A percentile compares a stretch with the other conserved stretches of the same genome.
phyloP scores from a whole-genome alignment of 2,329 filamentous ascomycete species.

The Pyricularia sp. region DNA sequence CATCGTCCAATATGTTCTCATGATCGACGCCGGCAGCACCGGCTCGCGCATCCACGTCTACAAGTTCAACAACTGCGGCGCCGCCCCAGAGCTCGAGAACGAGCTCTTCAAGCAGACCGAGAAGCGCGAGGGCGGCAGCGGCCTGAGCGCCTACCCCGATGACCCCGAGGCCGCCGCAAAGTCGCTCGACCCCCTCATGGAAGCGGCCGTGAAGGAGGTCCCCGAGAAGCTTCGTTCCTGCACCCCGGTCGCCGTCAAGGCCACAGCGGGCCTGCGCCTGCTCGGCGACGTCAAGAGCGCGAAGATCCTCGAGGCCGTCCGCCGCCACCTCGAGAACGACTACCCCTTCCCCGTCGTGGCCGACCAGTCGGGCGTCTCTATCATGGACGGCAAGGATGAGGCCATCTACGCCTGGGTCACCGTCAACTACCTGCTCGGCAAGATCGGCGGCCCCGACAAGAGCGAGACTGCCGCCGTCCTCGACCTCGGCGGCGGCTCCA shows the following conservation, averaged over 20 bases:
- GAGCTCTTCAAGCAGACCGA: constrained; percentile 92
- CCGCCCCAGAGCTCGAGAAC: constrained; percentile 84
- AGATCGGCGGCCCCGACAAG: constrained; percentile 87
- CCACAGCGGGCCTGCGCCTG: constrained; percentile 84
- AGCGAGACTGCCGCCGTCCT: constrained; percentile 88
- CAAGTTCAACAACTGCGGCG: constrained; percentile 96
- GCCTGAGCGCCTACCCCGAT: constrained; percentile 70
- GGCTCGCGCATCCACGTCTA: constrained; percentile 97
- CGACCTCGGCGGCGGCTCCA: constrained; percentile 91
- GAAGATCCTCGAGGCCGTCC: constrained; percentile 75
- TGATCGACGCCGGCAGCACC: constrained; percentile 97
- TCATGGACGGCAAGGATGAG: constrained; percentile 96
- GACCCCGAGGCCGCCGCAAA: constrained; percentile 80
- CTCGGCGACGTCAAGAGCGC: constrained; percentile 69
- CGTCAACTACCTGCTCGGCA: constrained; percentile 93
- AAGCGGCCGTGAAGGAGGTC: constrained; percentile 70
- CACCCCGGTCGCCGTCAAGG: constrained; percentile 93
- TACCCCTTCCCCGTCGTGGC: constrained; percentile 94
- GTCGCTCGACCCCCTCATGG: constrained; percentile 78
- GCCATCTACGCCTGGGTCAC: constrained; percentile 99
- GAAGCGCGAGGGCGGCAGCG: constrained; percentile 58
- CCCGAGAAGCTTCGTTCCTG: constrained; percentile 85
- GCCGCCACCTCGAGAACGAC: constrained; percentile 67
- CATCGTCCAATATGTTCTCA: constrained; percentile 91
- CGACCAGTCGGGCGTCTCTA: constrained; percentile 72